phyloP scores from a whole-genome alignment of 2,329 filamentous ascomycete species.

The Zasmidium citrigriseum region DNA sequence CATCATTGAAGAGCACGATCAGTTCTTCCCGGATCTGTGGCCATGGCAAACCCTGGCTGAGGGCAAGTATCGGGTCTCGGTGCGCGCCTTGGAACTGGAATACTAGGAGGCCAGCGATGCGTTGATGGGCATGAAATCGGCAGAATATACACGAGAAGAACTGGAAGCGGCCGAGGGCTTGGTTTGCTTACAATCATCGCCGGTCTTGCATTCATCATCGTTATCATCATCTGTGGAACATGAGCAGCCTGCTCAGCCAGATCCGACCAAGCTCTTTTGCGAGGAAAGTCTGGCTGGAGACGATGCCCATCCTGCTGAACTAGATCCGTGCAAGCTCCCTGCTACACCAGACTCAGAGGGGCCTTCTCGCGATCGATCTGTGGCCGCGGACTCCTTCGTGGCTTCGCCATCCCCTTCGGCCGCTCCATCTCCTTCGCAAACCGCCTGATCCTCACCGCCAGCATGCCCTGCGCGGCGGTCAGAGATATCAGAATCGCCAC shows the following conservation, averaged over 20 bases:
- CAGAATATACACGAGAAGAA: too few species aligned
- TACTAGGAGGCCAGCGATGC: too few species aligned
- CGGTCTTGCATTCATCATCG: too few species aligned
- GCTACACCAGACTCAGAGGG: background rate
- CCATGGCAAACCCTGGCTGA: too few species aligned
- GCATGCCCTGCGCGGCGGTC: conserved; percentile 20
- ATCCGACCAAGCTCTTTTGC: too few species aligned
- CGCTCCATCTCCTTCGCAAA: conserved; percentile 18
- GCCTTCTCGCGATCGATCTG: conserved; percentile 16
- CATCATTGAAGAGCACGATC: background rate
- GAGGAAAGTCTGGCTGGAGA: too few species aligned
- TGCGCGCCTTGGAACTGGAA: background rate
- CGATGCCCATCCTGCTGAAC: too few species aligned
- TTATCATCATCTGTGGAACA: too few species aligned
- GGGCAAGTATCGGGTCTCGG: background rate
- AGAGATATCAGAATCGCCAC: conserved; percentile 17
- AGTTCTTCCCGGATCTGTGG: too few species aligned
- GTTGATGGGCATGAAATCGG: too few species aligned
- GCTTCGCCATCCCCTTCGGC: conserved; percentile 8
- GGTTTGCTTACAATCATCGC: background rate
- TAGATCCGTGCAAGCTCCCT: background rate
- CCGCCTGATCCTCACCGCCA: conserved; percentile 22
- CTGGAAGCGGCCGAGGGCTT: background rate
- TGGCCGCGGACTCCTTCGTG: conserved; percentile 13
- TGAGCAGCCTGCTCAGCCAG: too few species aligned